phyloP scores from a whole-genome alignment of 75 land plant species.

The Pinus albicaulis region DNA sequence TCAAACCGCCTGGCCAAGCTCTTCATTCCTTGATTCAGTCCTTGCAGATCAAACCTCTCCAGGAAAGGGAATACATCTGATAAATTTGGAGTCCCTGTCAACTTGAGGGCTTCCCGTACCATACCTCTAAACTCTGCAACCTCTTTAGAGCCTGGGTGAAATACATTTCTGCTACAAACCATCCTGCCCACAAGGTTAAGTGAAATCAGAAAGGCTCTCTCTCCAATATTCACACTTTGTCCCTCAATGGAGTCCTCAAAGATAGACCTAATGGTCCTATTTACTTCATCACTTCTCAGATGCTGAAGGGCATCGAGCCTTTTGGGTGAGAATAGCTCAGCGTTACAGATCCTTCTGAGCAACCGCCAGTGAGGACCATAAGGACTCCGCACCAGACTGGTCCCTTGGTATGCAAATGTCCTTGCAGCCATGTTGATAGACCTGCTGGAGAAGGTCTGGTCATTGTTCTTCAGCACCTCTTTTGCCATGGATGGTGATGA shows the following conservation, averaged over 20 bases:
- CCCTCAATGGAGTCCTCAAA: not conserved
- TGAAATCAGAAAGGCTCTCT: not conserved
- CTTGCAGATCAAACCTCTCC: constrained; percentile 9
- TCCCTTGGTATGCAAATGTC: not conserved
- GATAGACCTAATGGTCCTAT: not conserved
- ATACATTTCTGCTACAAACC: not conserved
- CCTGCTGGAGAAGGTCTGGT: constrained; percentile 6
- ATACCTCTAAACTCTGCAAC: constrained; percentile 4
- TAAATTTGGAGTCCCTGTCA: not conserved
- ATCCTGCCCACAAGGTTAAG: constrained; percentile 3
- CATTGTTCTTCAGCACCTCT: constrained; percentile 3
- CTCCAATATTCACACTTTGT: not conserved
- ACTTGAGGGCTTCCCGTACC: not conserved
- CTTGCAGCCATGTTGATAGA: not conserved
- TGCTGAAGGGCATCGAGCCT: constrained; percentile 11
- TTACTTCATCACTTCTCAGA: constrained; percentile 1
- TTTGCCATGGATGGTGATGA: constrained; percentile 8
- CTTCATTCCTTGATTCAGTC: not conserved
- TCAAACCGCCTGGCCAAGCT: not conserved
- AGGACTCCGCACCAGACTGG: not conserved
- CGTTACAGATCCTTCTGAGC: constrained; percentile 8
- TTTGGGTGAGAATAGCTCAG: constrained; percentile 3
- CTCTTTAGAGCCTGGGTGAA: not conserved
- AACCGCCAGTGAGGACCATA: constrained; percentile 1
- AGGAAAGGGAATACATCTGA: constrained; percentile 5